Evolutionary conservation across 345 rosid species (phyloP), one percentile per base, ranked within the genome.

Genomic region (Viola odorata): DNA sequence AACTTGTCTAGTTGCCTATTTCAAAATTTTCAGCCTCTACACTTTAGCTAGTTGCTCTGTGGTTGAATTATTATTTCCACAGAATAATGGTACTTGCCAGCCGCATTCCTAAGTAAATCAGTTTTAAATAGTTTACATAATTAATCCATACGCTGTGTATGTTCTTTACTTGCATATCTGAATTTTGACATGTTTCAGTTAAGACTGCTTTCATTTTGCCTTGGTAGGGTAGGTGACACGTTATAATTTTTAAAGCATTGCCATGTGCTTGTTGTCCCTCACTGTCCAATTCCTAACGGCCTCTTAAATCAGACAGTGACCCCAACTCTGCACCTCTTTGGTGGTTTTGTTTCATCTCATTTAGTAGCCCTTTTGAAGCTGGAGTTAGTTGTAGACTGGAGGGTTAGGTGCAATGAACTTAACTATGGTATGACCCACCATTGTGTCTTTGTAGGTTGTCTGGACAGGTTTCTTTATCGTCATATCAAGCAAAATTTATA

Each of bases 181-280:
- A 23, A 23, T 23, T 23, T 23, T 23, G 32, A 23, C 1, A 23
- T 23, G 32, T 23, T 23, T 23, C 32, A 32, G 55, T 17, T 52
- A 7, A 5, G n/a, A 52, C 55, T n/a, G 32, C 53, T 8, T 0
- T 41, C 12, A 16, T 15, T 44, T 69, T 69, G 12, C 56, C 60
- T 56, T 67, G 1, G 32, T 23, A 23, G 32, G 75, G 77, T 78
- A 56, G 85, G 68, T 78, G 73, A 76, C 55, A 58, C 71, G 58
- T 73, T 61, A 65, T 41, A 57, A 53, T 52, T 23, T 23, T 45
- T 41, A 48, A 55, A 58, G 72, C 56, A 55, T 53, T 67, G 61
- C 17, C 36, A 7, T 58, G 69, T 67, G 71, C 59, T 73, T 65
- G 65, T 61, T 50, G 58, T 74, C 68, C 50, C 54, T 15, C 50